Conservation (phyloP, 352 stramenopile genomes). For the Phytophthora crassamura region DNA sequence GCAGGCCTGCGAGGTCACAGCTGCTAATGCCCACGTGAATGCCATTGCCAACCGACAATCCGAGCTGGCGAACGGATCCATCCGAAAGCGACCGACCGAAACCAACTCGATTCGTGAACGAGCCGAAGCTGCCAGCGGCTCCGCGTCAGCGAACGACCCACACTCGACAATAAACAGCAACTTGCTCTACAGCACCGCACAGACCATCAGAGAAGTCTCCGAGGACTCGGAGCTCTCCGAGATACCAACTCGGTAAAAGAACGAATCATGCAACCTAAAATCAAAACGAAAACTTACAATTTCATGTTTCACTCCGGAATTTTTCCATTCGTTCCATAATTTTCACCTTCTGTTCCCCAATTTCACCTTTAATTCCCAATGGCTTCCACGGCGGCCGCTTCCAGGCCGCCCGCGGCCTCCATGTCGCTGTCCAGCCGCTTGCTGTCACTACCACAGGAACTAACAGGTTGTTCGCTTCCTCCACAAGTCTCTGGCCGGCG, state of each 20-base stretch:
- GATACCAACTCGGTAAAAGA: constrained; percentile 16
- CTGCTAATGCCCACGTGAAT: constrained; percentile 22
- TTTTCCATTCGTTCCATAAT: constrained; percentile 1
- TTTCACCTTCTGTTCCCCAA: constrained; percentile 4
- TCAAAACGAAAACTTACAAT: not conserved
- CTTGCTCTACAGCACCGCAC: constrained; percentile 15
- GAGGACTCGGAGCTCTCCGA: constrained; percentile 12
- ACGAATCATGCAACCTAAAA: constrained; percentile 8
- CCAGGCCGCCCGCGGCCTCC: not conserved
- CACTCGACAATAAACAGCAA: not conserved
- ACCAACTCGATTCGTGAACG: not conserved
- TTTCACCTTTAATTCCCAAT: constrained; percentile 2
- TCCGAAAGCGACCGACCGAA: not conserved
- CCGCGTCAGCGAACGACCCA: not conserved
- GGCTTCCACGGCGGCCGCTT: not conserved
- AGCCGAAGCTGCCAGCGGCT: not conserved
- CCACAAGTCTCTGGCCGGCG: constrained; percentile 43
- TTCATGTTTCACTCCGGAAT: constrained; percentile 2
- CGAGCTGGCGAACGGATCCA: constrained; percentile 1
- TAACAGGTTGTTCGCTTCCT: constrained; percentile 48
- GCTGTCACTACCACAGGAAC: constrained; percentile 40
- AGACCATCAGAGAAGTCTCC: constrained; percentile 12
- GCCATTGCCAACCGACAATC: constrained; percentile 27
- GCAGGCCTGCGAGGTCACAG: constrained; percentile 8
- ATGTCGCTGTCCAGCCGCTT: constrained; percentile 42